phyloP scores from a whole-genome alignment of 1,284 basidiomycete species.

The Naganishia sp. region DNA sequence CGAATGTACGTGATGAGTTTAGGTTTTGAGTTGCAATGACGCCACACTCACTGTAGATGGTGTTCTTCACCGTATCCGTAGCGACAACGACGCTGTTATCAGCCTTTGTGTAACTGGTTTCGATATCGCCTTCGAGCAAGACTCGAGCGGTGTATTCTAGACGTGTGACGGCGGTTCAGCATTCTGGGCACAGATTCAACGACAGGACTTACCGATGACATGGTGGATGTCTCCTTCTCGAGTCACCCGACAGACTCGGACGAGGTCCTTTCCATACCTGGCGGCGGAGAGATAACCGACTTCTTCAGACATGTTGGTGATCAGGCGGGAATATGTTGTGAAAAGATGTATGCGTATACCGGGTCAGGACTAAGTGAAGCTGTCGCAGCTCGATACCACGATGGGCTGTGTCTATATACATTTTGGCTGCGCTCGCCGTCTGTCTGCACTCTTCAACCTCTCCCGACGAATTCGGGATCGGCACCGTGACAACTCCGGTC shows the following conservation, averaged over 20 bases:
- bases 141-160: constrained; percentile 60
- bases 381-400: not conserved
- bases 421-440: not conserved
- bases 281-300: constrained; percentile 57
- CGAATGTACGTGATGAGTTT: not conserved
- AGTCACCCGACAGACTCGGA: constrained; percentile 82
- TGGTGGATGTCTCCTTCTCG: constrained; percentile 59
- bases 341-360: not conserved
- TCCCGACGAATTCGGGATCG: constrained; percentile 1
- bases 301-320: constrained; percentile 42
- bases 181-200: too few relatives aligned
- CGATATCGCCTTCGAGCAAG: constrained; percentile 77
- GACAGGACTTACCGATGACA: constrained; percentile 36
- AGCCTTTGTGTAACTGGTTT: constrained; percentile 73
- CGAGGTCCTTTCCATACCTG: constrained; percentile 82
- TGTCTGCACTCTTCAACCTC: not conserved
- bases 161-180: constrained; percentile 34
- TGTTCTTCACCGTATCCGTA: constrained; percentile 92
- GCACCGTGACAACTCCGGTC: constrained; percentile 5
- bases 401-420: not conserved
- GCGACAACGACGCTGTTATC: constrained; percentile 83
- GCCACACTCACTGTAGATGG: constrained; percentile 70
- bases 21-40: constrained; percentile 21
- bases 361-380: too few relatives aligned
- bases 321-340: not conserved